phyloP scores from a whole-genome alignment of 352 stramenopile species.

The Phytopythium cucurbitacearum region DNA sequence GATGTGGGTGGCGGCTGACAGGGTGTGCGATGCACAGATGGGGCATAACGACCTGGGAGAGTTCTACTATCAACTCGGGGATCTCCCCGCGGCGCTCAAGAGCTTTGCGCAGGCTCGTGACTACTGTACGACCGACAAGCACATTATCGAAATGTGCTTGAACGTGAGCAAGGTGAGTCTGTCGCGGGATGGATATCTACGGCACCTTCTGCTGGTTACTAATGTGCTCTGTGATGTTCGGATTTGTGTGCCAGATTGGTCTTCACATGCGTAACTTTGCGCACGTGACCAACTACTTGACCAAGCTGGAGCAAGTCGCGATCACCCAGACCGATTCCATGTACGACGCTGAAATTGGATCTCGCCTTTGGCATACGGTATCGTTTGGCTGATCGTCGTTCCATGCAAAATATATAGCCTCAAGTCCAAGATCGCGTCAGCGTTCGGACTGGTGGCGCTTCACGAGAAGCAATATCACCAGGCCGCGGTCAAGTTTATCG shows the following conservation, averaged over 20 bases:
- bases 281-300: slow-evolving; percentile 85
- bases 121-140: slow-evolving; percentile 89
- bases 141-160: slow-evolving; percentile 89
- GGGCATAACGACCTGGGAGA: slow-evolving; percentile 84
- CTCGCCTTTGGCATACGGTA: neutral
- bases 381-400: neutral
- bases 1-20: neutral
- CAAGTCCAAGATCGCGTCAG: slow-evolving; percentile 77
- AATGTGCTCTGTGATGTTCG: neutral
- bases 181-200: too few species aligned
- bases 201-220: neutral
- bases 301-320: slow-evolving; percentile 81
- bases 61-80: slow-evolving; percentile 84
- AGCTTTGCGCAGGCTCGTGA: slow-evolving; percentile 85
- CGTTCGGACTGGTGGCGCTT: slow-evolving; percentile 75
- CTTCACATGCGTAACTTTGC: slow-evolving; percentile 85
- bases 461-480: slow-evolving; percentile 79
- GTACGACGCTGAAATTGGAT: slow-evolving; percentile 21
- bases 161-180: slow-evolving; percentile 80
- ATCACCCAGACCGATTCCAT: slow-evolving; percentile 60
- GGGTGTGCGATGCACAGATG: slow-evolving; percentile 44
- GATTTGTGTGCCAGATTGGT: slow-evolving; percentile 27
- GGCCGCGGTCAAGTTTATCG: slow-evolving; percentile 76
- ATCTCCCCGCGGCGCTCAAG: slow-evolving; percentile 72
- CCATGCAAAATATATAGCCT: slow-evolving; percentile 29